These are phyloP conservation scores for Microdochium trichocladiopsis DNA, from an alignment of 2,329 filamentous ascomycete species.

Conservation along the genomic window DNA sequence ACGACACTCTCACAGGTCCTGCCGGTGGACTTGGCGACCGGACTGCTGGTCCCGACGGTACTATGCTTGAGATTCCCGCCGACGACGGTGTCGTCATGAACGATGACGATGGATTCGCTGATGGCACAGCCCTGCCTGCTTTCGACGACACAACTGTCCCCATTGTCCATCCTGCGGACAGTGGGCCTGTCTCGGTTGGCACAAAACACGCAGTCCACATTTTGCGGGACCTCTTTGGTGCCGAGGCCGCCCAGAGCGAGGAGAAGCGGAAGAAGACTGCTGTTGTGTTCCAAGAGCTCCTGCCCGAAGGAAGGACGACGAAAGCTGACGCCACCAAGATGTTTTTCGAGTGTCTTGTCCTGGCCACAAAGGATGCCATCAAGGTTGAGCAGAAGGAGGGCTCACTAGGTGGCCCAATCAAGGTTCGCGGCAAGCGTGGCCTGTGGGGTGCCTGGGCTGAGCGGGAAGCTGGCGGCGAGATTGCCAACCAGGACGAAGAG, in stretches of 20 bases:
- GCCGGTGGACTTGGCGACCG: conserved; percentile 46
- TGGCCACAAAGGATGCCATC: conserved; percentile 96
- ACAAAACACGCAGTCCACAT: conserved; percentile 96
- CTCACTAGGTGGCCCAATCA: conserved; percentile 69
- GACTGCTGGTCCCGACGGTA: conserved; percentile 51
- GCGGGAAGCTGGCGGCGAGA: conserved; percentile 58
- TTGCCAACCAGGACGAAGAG: conserved; percentile 40
- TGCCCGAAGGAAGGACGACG: conserved; percentile 74
- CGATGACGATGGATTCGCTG: conserved; percentile 30
- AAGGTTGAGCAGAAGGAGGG: conserved; percentile 83
- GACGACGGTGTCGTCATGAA: conserved; percentile 37
- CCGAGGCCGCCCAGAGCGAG: conserved; percentile 60
- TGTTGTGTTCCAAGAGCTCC: conserved; percentile 84
- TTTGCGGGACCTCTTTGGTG: conserved; percentile 79
- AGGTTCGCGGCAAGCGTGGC: conserved; percentile 85
- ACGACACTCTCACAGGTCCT: conserved; percentile 40
- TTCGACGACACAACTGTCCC: conserved; percentile 77
- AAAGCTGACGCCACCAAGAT: conserved; percentile 96
- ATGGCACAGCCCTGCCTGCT: conserved; percentile 32
- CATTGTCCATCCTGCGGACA: conserved; percentile 73
- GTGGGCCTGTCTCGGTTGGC: conserved; percentile 78
- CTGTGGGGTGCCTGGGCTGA: conserved; percentile 98
- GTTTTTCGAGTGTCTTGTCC: conserved; percentile 95
- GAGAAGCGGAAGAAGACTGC: conserved; percentile 67
- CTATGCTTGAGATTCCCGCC: conserved; percentile 57